These are phyloP conservation scores for Melanogaster broomeanus DNA, from an alignment of 768 basidiomycete genomes.

Conservation along the genomic window DNA sequence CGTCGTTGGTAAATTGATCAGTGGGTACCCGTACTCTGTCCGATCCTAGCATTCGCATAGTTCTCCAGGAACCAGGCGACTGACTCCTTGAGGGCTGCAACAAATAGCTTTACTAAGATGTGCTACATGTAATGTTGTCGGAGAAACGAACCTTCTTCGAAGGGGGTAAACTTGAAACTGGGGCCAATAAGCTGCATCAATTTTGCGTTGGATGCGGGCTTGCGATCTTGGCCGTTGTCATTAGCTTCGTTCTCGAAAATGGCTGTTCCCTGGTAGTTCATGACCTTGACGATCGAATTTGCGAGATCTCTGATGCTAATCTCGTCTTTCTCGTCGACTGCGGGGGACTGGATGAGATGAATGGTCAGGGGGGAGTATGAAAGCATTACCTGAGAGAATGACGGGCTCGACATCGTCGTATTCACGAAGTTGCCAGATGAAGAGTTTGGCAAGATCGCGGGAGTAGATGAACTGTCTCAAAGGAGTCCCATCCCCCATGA, in stretches of 20 bases:
- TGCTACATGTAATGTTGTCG: neutral
- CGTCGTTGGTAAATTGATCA: constrained; percentile 4
- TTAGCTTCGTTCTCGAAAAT: constrained; percentile 62
- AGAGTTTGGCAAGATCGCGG: constrained; percentile 91
- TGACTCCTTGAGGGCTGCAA: constrained; percentile 67
- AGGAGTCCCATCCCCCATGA: constrained; percentile 89
- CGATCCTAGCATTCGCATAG: constrained; percentile 69
- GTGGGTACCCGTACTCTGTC: constrained; percentile 37
- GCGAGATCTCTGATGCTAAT: constrained; percentile 90
- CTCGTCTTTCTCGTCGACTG: constrained; percentile 93
- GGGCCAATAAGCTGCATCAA: constrained; percentile 67
- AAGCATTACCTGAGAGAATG: constrained; percentile 75
- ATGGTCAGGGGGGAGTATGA: neutral
- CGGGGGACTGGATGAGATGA: neutral
- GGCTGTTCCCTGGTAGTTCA: constrained; percentile 79
- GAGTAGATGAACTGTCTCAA: constrained; percentile 98
- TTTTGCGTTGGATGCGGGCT: constrained; percentile 94
- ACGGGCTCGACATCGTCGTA: constrained; percentile 93
- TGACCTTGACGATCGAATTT: constrained; percentile 84
- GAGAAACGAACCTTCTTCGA: constrained; percentile 64
- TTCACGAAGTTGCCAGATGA: constrained; percentile 90
- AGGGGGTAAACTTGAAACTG: constrained; percentile 89
- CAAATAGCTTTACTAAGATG: neutral
- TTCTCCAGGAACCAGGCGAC: constrained; percentile 90
- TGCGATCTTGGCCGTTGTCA: constrained; percentile 94